Base-by-base conservation (phyloP, 805 yeast species). In the Saturnispora halmiae region DNA sequence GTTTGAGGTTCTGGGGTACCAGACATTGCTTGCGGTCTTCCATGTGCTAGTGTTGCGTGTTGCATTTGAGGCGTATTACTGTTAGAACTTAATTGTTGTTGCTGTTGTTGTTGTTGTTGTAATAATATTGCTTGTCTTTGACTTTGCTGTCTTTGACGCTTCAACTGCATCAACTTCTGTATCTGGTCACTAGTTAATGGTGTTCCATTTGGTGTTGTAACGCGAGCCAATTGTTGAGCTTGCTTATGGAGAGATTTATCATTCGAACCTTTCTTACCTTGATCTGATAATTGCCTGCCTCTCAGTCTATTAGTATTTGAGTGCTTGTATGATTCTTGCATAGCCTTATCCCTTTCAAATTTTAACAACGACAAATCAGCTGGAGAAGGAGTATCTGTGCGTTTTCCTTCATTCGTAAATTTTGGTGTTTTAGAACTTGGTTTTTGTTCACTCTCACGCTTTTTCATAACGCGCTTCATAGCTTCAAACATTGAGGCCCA, bases 401-500 rank as follows among this genome's bases (percentile, higher is more conserved):
- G 44, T 37, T 51, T 57, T 4, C 51, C 51, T 19, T 57, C 63
- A 21, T 34, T 41, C n/a, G 47, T 50, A 8, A 40, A 38, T 45
- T 64, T 56, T 24, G 63, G 52, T 4, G 62, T 50, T 33, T 56
- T 63, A 6, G 66, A 66, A 38, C 69, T 70, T 15, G 82, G 83
- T 47, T 73, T 71, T 15, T 82, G 79, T 4, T 77, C 75, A 51
- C 70, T 76, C 58, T 92, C 98, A 34, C 97, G 70, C 57, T 88
- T 88, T 50, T 85, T 77, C 80, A 88, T 85, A 50, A 82, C 69
- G 61, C 87, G 87, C 44, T 96, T 70, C 64, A 92, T 80, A 1
- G 95, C 96, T 56, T 92, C 98, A 65, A 92, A 85, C 85, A 92
- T 82, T 41, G 95, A 82, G 0, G 95, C 95, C 96, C 96, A 92